Conservation (phyloP, 768 basidiomycete species). For the Glaciozyma antarctica region DNA sequence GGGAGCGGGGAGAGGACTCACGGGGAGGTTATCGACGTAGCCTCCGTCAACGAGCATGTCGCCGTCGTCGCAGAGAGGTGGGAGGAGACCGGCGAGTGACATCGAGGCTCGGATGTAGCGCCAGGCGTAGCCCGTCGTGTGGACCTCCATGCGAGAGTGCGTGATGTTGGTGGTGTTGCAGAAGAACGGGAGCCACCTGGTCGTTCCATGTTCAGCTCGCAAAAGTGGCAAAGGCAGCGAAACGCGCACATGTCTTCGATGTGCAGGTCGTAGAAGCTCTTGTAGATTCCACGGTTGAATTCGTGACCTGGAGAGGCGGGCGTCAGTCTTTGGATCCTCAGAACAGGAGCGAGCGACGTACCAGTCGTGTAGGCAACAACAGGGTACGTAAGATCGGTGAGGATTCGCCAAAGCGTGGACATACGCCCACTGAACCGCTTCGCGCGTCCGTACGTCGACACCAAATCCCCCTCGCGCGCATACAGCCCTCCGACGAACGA, state of each 20-base stretch:
- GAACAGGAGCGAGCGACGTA: neutral
- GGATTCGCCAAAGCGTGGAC: constrained; percentile 85
- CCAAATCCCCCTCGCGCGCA: constrained; percentile 82
- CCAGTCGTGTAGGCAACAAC: constrained; percentile 86
- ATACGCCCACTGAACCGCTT: constrained; percentile 84
- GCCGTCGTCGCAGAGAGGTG: constrained; percentile 89
- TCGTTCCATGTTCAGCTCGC: constrained; percentile 47
- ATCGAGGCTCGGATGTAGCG: constrained; percentile 89
- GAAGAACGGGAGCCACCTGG: constrained; percentile 94
- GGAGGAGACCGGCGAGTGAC: constrained; percentile 89
- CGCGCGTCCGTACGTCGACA: constrained; percentile 70
- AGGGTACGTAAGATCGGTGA: constrained; percentile 84
- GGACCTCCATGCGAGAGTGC: constrained; percentile 91
- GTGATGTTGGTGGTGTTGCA: constrained; percentile 97
- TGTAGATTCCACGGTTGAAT: constrained; percentile 89
- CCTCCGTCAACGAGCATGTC: constrained; percentile 68
- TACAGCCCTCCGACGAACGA: constrained; percentile 88
- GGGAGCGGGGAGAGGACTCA: constrained; percentile 40
- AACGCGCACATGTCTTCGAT: constrained; percentile 39
- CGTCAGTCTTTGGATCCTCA: neutral
- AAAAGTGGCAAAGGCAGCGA: neutral
- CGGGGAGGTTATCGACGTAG: constrained; percentile 66
- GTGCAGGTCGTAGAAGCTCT: constrained; percentile 47
- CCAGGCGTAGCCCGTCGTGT: constrained; percentile 99
- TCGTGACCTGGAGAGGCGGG: constrained; percentile 59